These are phyloP conservation scores for Thyridium curvatum DNA, from an alignment of 2,329 filamentous ascomycete genomes.

Conservation along the genomic window DNA sequence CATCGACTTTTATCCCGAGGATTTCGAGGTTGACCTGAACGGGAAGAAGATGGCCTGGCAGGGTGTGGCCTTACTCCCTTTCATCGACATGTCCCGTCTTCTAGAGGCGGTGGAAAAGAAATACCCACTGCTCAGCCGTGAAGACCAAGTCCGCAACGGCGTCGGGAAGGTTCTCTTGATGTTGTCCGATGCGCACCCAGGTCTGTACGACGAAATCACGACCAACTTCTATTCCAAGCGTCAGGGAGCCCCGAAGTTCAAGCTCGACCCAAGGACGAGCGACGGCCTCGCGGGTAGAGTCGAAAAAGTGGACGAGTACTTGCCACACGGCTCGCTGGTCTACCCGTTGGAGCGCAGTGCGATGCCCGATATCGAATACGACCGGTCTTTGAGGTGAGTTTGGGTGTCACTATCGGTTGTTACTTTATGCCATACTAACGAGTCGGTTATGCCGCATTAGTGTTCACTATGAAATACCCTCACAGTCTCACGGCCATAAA, in stretches of 20 bases:
- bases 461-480: slow-evolving; percentile 80
- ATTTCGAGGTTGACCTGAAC: slow-evolving; percentile 89
- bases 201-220: slow-evolving; percentile 77
- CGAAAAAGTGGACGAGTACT: slow-evolving; percentile 74
- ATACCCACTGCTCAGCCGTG: slow-evolving; percentile 71
- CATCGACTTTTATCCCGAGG: slow-evolving; percentile 94
- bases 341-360: slow-evolving; percentile 69
- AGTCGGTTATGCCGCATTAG: slow-evolving; percentile 37
- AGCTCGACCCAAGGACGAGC: slow-evolving; percentile 68
- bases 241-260: slow-evolving; percentile 58
- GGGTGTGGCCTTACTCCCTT: slow-evolving; percentile 85
- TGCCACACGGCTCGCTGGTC: slow-evolving; percentile 74
- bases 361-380: slow-evolving; percentile 74
- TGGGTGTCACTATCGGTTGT: no score
- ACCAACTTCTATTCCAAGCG: slow-evolving; percentile 90
- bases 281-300: slow-evolving; percentile 75
- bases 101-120: slow-evolving; percentile 75
- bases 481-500: slow-evolving; percentile 69
- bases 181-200: slow-evolving; percentile 73
- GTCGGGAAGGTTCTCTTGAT: slow-evolving; percentile 77
- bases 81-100: slow-evolving; percentile 88
- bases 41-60: slow-evolving; percentile 99
- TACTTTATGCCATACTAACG: not conserved
- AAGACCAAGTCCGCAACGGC: slow-evolving; percentile 73
- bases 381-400: slow-evolving; percentile 76